Evolutionary conservation across 352 stramenopile genomes (phyloP).

Genomic region (Globisporangium emineosum): DNA sequence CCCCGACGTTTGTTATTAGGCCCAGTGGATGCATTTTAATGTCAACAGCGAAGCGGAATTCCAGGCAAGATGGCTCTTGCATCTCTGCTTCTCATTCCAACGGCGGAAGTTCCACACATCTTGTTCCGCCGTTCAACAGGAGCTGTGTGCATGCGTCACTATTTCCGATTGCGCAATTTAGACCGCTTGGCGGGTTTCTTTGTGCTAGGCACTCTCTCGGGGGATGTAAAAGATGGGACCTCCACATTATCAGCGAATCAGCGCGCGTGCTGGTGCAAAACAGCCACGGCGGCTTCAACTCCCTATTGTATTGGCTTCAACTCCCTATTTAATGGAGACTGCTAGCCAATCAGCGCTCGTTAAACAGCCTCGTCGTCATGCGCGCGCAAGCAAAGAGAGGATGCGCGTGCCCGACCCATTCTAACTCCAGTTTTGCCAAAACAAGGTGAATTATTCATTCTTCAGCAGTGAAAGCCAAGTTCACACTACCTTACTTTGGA

Average conservation of each 20-base stretch:
- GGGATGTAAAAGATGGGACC: not conserved
- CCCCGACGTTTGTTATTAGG: not conserved
- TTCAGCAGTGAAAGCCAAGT: too few species aligned
- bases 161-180: constrained; percentile 5
- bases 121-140: constrained; percentile 10
- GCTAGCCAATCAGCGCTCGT: constrained; percentile 13
- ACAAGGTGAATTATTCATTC: not conserved
- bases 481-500: not conserved
- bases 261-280: not conserved
- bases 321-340: constrained; percentile 3
- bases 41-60: too few species aligned
- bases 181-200: not conserved
- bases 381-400: not conserved
- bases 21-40: not conserved
- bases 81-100: not conserved
- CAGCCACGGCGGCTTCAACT: not conserved
- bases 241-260: constrained; percentile 12
- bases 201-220: constrained; percentile 4
- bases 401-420: not conserved
- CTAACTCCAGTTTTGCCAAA: not conserved
- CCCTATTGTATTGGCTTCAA: not conserved
- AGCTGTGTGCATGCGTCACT: too few species aligned
- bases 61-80: not conserved
- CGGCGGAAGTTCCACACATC: not conserved
- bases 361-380: constrained; percentile 12